phyloP scores from a whole-genome alignment of 2,329 filamentous ascomycete species.

The Clathrospora elynae region DNA sequence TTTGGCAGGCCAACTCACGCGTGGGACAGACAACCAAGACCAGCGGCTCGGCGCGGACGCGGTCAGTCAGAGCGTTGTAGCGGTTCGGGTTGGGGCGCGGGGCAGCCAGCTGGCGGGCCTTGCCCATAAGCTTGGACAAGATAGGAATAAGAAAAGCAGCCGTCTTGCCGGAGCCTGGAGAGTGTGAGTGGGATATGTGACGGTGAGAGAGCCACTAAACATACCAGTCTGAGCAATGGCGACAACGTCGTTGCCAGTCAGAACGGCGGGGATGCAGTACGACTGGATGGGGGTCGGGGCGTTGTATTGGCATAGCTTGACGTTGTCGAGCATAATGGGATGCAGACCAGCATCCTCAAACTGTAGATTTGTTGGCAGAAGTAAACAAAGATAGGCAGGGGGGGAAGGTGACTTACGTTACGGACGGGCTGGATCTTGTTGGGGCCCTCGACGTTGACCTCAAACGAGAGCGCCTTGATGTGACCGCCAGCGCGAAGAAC shows the following conservation, averaged over 20 bases:
- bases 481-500: slow-evolving; percentile 63
- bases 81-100: slow-evolving; percentile 69
- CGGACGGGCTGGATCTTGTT: slow-evolving; percentile 55
- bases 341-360: slow-evolving; percentile 85
- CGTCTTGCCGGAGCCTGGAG: slow-evolving; percentile 91
- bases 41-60: slow-evolving; percentile 79
- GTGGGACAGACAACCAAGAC: slow-evolving; percentile 85
- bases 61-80: slow-evolving; percentile 58
- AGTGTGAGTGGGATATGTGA: slow-evolving; percentile 7
- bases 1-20: slow-evolving; percentile 89
- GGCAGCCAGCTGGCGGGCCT: slow-evolving; percentile 84
- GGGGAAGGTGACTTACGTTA: slow-evolving; percentile 50
- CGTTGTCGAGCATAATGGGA: slow-evolving; percentile 78
- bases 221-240: slow-evolving; percentile 90
- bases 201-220: slow-evolving; percentile 31
- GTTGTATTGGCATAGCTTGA: slow-evolving; percentile 72
- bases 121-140: slow-evolving; percentile 90
- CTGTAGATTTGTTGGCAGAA: slow-evolving; percentile 19
- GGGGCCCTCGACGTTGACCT: slow-evolving; percentile 58
- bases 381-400: neutral
- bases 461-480: slow-evolving; percentile 65
- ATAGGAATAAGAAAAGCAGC: slow-evolving; percentile 90
- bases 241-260: slow-evolving; percentile 79
- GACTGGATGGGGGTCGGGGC: slow-evolving; percentile 84
- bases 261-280: slow-evolving; percentile 80